These are phyloP conservation scores for Mitragyna speciosa DNA, from an alignment of 257 asterid species.

Conservation along the genomic window DNA sequence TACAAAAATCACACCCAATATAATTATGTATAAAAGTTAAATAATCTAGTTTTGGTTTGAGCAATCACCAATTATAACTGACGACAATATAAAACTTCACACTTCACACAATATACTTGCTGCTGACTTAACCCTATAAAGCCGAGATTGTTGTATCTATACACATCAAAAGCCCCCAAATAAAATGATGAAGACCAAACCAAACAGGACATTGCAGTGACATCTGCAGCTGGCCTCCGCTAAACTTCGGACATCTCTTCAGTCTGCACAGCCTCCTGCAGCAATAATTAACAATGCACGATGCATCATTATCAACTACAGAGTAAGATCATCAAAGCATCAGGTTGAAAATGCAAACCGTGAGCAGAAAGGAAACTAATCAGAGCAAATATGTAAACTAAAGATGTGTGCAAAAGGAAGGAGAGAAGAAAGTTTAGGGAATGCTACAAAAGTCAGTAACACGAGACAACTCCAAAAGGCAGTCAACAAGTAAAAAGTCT, in stretches of 20 bases:
- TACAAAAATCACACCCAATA: neutral
- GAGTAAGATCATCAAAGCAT: neutral
- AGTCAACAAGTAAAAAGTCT: neutral
- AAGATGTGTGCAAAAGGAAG: neutral
- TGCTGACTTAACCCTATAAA: slow-evolving; percentile 10
- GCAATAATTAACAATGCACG: neutral
- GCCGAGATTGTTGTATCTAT: slow-evolving; percentile 36
- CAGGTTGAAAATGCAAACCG: neutral
- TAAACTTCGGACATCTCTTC: slow-evolving; percentile 49
- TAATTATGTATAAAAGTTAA: neutral
- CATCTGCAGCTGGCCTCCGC: slow-evolving; percentile 8
- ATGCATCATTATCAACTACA: neutral
- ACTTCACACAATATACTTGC: slow-evolving; percentile 33
- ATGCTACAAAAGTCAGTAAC: neutral
- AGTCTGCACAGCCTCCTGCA: slow-evolving; percentile 44
- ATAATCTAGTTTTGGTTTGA: slow-evolving; percentile 3
- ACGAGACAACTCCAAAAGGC: neutral
- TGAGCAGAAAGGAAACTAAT: neutral
- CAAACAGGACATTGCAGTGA: slow-evolving; percentile 3
- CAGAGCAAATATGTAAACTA: neutral
- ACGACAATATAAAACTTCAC: slow-evolving; percentile 27
- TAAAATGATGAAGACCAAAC: slow-evolving; percentile 34
- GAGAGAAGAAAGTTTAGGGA: neutral
- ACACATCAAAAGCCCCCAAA: slow-evolving; percentile 35
- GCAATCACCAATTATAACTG: slow-evolving; percentile 27